Conservation (phyloP, 2,329 filamentous ascomycete genomes). For the Aaosphaeria pasadenensis region DNA sequence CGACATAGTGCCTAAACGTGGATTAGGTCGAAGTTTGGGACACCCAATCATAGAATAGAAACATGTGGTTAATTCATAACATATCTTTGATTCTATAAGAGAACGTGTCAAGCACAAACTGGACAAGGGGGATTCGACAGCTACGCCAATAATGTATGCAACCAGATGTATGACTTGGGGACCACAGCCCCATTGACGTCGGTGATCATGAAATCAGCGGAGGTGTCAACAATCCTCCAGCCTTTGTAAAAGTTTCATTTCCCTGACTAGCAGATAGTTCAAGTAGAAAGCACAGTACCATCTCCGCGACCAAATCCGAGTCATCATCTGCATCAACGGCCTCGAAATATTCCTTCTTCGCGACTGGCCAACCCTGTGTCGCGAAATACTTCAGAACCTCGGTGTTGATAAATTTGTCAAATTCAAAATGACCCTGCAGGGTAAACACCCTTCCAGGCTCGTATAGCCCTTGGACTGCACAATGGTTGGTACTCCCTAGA, state of each 20-base stretch:
- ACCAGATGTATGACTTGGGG: no score
- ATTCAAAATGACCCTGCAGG: conserved; percentile 45
- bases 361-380: conserved; percentile 15
- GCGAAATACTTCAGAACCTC: conserved; percentile 39
- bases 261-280: conserved; percentile 6
- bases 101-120: no score
- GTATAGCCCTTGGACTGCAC: conserved; percentile 40
- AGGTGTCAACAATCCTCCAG: neutral
- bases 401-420: conserved; percentile 40
- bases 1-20: no score
- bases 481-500: conserved; percentile 28
- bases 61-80: no score
- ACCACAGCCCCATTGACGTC: no score
- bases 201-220: neutral
- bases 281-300: conserved; percentile 32
- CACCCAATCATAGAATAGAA: no score
- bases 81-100: no score
- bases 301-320: conserved; percentile 23
- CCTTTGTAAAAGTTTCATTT: neutral
- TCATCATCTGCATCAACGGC: conserved; percentile 26
- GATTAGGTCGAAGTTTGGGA: no score
- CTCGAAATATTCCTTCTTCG: conserved; percentile 10
- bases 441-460: conserved; percentile 40
- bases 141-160: no score
- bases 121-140: no score